Evolutionary conservation across 306 rosid genomes (phyloP), one percentile per base, ranked within the genome.

Genomic region (Pyrus bretschneideri): DNA sequence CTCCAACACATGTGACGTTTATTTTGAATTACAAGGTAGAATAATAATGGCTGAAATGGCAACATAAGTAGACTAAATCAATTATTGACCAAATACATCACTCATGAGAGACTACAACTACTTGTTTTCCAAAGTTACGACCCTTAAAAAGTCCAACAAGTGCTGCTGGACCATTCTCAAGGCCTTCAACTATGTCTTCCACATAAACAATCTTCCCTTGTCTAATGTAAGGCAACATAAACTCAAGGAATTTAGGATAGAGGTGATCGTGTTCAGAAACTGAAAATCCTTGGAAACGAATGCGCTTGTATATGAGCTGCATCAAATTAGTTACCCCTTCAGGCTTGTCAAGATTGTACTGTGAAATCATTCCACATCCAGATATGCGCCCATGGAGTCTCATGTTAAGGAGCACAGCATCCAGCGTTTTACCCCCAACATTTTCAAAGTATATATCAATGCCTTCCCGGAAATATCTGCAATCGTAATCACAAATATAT

Each of bases 171-270:
- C 71, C 75, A 22, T 51, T 83, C 60, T 83, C 86, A 1, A 83
- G 60, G 60, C 86, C 86, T 57, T 75, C 71, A 35, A 62, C 81
- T 9, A 61, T 71, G 81, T 83, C 86, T 78, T 81, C 85, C 5
- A 81, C 71, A 67, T 81, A 81, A 15, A 6, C 31, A 42, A 81
- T 71, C 75, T 77, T 81, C 31, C 78, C 78, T 57, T 81, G 74
- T 49, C 54, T 71, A 54, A 19, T 62, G 69, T 63, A 14, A 49
- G 79, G 46, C 29, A 66, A n/a, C 45, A 49, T 57, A 3, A 33
- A 30, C 3, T 52, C 46, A 0, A 27, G 13, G 61, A 30, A 46
- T 11, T 63, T 22, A 10, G 13, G 13, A 4, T 46, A 21, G 27
- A 61, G 40, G 55, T 42, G 57, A 68, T 25, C 27, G 67, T 57